phyloP scores from a whole-genome alignment of 371 early-diverging fungal species.

The Spraguea lophii region DNA sequence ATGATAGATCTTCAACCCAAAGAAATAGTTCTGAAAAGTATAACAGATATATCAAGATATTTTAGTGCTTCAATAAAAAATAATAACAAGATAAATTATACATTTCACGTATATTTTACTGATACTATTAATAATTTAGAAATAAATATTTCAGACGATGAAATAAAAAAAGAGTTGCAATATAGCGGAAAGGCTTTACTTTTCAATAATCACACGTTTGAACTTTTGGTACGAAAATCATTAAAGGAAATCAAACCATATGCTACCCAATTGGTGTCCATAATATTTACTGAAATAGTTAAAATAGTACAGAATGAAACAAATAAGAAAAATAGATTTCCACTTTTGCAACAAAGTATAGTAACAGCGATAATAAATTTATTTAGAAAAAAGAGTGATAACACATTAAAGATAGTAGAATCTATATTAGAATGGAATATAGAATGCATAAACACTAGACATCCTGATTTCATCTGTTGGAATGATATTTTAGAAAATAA shows the following conservation, averaged over 20 bases:
- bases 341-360: conserved; percentile 55
- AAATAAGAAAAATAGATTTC: conserved; percentile 50
- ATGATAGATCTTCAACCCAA: conserved; percentile 10
- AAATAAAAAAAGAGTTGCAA: conserved; percentile 85
- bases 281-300: conserved; percentile 64
- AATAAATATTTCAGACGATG: conserved; percentile 77
- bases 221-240: conserved; percentile 75
- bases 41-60: conserved; percentile 58
- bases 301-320: conserved; percentile 48
- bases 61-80: conserved; percentile 69
- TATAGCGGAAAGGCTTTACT: conserved; percentile 79
- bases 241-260: conserved; percentile 58
- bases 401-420: conserved; percentile 52
- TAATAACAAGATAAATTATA: conserved; percentile 81
- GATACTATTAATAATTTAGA: conserved; percentile 69
- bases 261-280: conserved; percentile 57
- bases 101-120: conserved; percentile 82
- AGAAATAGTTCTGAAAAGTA: conserved; percentile 48
- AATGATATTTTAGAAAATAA: conserved; percentile 49
- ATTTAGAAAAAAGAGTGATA: conserved; percentile 54
- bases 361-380: conserved; percentile 57
- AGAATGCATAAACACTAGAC: conserved; percentile 85
- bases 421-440: conserved; percentile 61
- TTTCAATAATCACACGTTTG: conserved; percentile 85
- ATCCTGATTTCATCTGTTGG: conserved; percentile 71